Evolutionary conservation across 176 grass and related monocot genomes (phyloP), one percentile per base, ranked within the genome.

Genomic region (Secale cereale): DNA sequence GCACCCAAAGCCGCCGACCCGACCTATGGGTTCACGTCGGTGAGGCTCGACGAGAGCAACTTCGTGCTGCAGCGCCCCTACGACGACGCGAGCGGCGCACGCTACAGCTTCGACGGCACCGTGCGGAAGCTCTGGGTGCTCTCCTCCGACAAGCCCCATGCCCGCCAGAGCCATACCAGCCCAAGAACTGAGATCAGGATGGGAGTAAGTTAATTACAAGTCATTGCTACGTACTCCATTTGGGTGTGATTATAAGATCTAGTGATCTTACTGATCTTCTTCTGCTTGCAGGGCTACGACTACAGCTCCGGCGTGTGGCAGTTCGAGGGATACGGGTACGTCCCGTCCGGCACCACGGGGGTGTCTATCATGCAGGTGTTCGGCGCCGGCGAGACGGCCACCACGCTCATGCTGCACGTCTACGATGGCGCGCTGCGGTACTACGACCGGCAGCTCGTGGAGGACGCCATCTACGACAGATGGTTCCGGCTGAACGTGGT

Each of bases 401-500:
- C 66, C 3, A 79, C 86, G 19, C 66, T 91, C 9, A 89, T 91
- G 92, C 39, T 94, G 60, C 85, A 76, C 0, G 83, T 91, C 28
- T 89, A 89, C 19, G 15, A 70, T 13, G 83, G 83, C 19, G 13
- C 33, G 7, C 68, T 88, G 2, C 73, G 13, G 10, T 84, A 81
- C 79, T 89, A 91, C 61, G 8, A 81, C 15, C 0, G 35, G 8
- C 72, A 71, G 22, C 7, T 86, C 7, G 69, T 89, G 3, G 83
- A 91, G 68, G 64, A 28, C 8, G 2, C 28, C 29, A 89, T 94
- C 57, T 89, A 87, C 23, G 54, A 91, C 35, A 37, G 77, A 16
- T 94, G 92, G 89, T 94, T 94, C 62, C 65, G 64, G 10, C 61
- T 93, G 5, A 93, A 93, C 57, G 88, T 90, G 7, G 43, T 93